Base-by-base conservation (phyloP, 805 yeast genomes). In the Jamesozyma rosinii region DNA sequence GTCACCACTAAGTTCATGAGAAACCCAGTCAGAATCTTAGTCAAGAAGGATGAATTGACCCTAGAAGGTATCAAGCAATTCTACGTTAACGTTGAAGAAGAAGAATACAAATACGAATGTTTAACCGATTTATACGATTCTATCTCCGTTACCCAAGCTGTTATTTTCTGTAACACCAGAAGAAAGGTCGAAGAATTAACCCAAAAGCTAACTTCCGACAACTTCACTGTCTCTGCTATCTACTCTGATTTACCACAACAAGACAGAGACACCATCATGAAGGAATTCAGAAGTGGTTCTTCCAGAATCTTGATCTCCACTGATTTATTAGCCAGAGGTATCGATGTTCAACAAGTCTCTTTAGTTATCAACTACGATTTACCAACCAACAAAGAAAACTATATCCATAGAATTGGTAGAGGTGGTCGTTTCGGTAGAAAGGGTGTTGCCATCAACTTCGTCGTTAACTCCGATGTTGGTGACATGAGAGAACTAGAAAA, bases 361-460 rank as follows among this genome's bases (percentile, higher is more conserved):
- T 70, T 90, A 53, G 98, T 90, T 47, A 86, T 90, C 60, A 90
- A 90, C 75, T 90, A 85, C 70, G 98, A 90, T 67, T 71, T 90
- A 65, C 97, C 98, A 44, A 66, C 77, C 51, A 88, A 92, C 75
- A 80, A 82, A 63, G 97, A 90, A 68, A 90, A 90, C 75, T 90
- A 90, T 67, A 81, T 90, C 61, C 98, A 90, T 73, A 79, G 98
- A 69, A 90, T 90, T 54, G 98, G 98, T 66, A 82, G 98, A 68
- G 88, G 95, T 54, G 98, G 97, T 51, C 81, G 98, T 65, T 90
- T 90, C 72, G 98, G 98, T 56, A 81, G 98, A 69, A 90, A 89
- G 74, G 98, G 95, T 74, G 95, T 84, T 59, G 97, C 98, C 46
- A 86, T 90, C 67, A 92, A 89, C 74, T 83, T 92, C 57, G 81